phyloP scores from a whole-genome alignment of 441 rosid species.

The Jatropha multifida region DNA sequence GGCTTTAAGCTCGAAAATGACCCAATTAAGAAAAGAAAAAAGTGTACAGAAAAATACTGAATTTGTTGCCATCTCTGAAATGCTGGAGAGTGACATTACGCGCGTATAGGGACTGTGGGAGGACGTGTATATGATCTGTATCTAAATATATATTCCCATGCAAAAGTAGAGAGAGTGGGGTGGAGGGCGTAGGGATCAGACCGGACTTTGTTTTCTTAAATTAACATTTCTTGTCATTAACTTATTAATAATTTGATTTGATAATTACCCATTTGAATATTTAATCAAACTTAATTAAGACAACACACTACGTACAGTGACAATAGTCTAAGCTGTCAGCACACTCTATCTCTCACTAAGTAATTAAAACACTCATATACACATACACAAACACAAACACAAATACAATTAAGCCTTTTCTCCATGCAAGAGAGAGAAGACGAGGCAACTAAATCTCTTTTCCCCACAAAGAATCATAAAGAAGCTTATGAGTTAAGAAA shows the following conservation, averaged over 20 bases:
- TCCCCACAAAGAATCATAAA: constrained; percentile 25
- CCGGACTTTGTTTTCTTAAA: background rate
- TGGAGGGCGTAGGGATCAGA: background rate
- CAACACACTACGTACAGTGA: background rate
- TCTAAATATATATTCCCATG: background rate
- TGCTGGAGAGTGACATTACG: background rate
- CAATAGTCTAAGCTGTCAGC: background rate
- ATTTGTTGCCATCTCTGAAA: too few species aligned
- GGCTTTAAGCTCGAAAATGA: too few species aligned
- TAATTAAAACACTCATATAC: background rate
- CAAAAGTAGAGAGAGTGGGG: background rate
- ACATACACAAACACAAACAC: too few species aligned
- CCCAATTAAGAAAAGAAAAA: too few species aligned
- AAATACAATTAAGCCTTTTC: constrained; percentile 13
- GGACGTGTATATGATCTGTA: background rate
- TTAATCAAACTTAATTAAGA: background rate
- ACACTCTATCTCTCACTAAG: background rate
- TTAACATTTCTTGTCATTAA: background rate
- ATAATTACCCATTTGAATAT: too few species aligned
- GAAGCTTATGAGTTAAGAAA: constrained; percentile 65
- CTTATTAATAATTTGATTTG: background rate
- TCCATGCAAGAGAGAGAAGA: constrained; percentile 27
- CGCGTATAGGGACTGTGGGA: background rate
- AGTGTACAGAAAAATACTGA: too few species aligned
- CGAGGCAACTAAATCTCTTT: constrained; percentile 24